A percentile compares a stretch with the other conserved stretches of the same genome.
Evolutionary conservation across 306 rosid genomes (phyloP).

Genomic region (Cercis canadensis): DNA sequence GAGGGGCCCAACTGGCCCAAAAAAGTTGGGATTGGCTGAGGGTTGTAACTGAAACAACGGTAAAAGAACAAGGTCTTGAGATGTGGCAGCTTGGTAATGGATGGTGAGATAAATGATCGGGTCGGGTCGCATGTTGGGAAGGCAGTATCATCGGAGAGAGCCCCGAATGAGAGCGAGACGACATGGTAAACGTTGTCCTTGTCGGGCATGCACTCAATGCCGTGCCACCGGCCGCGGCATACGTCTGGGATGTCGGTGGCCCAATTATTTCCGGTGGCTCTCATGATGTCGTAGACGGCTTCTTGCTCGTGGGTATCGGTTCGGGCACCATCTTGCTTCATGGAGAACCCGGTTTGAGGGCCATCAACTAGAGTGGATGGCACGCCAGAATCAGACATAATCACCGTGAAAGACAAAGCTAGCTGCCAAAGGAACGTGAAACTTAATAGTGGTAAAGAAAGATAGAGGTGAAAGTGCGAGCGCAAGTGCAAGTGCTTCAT

Average conservation of each 20-base stretch:
- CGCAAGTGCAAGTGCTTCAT: constrained; percentile 47
- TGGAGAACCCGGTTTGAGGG: constrained; percentile 74
- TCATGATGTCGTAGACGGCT: constrained; percentile 83
- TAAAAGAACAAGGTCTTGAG: constrained; percentile 69
- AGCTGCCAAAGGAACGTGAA: constrained; percentile 21
- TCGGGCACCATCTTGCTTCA: constrained; percentile 55
- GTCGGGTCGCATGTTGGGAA: constrained; percentile 83
- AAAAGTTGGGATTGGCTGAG: constrained; percentile 70
- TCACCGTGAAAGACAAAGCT: constrained; percentile 60
- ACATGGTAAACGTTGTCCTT: constrained; percentile 71
- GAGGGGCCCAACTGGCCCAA: constrained; percentile 66
- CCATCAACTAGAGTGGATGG: constrained; percentile 65
- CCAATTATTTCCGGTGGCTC: constrained; percentile 88
- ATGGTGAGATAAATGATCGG: constrained; percentile 60
- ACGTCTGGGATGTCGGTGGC: constrained; percentile 82
- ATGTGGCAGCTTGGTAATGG: constrained; percentile 69
- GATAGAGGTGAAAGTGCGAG: constrained; percentile 19
- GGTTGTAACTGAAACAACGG: constrained; percentile 72
- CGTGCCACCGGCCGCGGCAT: constrained; percentile 94
- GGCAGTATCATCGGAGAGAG: constrained; percentile 84
- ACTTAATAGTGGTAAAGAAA: constrained; percentile 2
- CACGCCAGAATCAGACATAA: constrained; percentile 66
- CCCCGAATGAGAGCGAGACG: constrained; percentile 82
- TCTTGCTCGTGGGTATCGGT: constrained; percentile 73
- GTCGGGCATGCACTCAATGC: constrained; percentile 94